Conservation (phyloP, 1,284 basidiomycete species). For the Trametes versicolor region DNA sequence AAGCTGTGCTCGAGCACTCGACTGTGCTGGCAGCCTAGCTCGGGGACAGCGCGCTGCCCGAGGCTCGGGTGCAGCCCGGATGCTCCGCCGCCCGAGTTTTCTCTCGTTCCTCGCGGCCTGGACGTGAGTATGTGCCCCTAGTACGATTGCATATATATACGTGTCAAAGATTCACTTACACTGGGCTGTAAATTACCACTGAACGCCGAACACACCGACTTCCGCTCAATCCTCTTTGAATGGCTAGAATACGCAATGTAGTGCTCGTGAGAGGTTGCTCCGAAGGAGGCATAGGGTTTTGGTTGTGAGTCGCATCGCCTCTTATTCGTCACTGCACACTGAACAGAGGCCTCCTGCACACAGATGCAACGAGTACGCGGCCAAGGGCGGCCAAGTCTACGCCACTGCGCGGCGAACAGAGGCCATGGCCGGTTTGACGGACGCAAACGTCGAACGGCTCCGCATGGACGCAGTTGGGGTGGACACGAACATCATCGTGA, state of each 20-base stretch:
- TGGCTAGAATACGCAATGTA: conserved; percentile 2
- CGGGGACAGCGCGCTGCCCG: not conserved
- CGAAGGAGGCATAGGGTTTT: conserved; percentile 17
- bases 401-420: conserved; percentile 48
- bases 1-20: not conserved
- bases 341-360: not conserved
- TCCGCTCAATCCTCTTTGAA: too few relatives aligned
- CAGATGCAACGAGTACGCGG: conserved; percentile 47
- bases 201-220: too few relatives aligned
- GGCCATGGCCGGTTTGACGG: conserved; percentile 44
- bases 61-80: not conserved
- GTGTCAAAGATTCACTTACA: too few relatives aligned
- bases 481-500: conserved; percentile 65
- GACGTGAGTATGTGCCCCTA: too few relatives aligned
- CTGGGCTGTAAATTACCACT: too few relatives aligned
- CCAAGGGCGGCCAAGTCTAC: conserved; percentile 49
- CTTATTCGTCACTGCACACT: too few relatives aligned
- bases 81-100: not conserved
- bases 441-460: conserved; percentile 39
- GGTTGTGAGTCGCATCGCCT: conserved; percentile 4
- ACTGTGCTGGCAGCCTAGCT: not conserved
- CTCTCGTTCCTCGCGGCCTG: too few relatives aligned
- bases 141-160: too few relatives aligned
- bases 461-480: conserved; percentile 57
- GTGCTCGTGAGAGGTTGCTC: conserved; percentile 15